Conservation (phyloP, 805 yeast species). For the Pichia sporocuriosa region DNA sequence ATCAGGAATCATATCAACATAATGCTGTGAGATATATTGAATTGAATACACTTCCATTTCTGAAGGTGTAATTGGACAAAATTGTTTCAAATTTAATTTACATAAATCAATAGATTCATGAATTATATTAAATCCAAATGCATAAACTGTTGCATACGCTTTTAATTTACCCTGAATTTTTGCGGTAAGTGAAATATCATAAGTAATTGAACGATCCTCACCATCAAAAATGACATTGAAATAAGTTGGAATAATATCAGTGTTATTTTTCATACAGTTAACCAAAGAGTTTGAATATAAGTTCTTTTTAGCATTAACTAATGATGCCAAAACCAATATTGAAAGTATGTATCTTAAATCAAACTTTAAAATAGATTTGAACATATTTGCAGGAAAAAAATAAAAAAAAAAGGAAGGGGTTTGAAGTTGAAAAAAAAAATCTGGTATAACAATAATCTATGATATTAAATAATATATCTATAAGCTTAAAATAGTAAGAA, state of each 20-base stretch:
- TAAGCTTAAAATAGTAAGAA: too few relatives aligned
- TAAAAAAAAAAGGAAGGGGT: too few relatives aligned
- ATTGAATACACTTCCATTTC: conserved; percentile 67
- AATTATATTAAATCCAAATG: conserved; percentile 77
- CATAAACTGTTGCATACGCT: conserved; percentile 71
- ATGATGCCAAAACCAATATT: too few relatives aligned
- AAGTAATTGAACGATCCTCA: conserved; percentile 56
- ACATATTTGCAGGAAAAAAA: too few relatives aligned
- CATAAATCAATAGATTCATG: conserved; percentile 57
- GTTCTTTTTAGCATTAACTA: conserved; percentile 27
- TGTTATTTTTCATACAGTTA: conserved; percentile 71
- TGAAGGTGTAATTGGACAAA: conserved; percentile 86
- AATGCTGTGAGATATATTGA: conserved; percentile 45
- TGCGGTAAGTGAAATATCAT: conserved; percentile 63
- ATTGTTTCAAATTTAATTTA: conserved; percentile 66
- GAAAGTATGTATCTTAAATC: too few relatives aligned
- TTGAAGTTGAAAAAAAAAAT: too few relatives aligned
- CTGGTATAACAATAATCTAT: too few relatives aligned
- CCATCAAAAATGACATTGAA: conserved; percentile 76
- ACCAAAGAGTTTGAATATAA: conserved; percentile 71
- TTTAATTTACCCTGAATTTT: conserved; percentile 57
- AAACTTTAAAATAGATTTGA: too few relatives aligned
- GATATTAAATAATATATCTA: too few relatives aligned
- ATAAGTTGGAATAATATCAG: conserved; percentile 63
- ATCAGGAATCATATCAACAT: conserved; percentile 62